Evolutionary conservation across 345 rosid genomes (phyloP), one percentile per base, ranked within the genome.

Genomic region (Boechera stricta): DNA sequence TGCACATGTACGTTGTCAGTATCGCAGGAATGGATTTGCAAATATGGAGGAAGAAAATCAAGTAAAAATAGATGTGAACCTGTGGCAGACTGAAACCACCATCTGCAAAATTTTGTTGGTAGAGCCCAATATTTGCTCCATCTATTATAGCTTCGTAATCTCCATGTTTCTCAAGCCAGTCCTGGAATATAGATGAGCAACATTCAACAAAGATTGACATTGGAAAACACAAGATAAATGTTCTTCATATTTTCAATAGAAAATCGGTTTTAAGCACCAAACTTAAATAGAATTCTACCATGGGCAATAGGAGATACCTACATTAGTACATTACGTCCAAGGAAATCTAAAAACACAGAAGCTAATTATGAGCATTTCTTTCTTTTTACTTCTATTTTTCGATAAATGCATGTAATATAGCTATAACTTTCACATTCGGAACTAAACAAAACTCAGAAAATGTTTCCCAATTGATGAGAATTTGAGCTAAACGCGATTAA

Each of bases 111-210:
- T 90, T 91, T 77, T 94, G 98, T 74, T 89, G 94, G 80, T 87
- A 89, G 73, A 94, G 92, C 6, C 97, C 97, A 77, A 91, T 73
- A 83, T 94, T 94, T 73, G 98, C 98, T 77, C 93, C 97, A 86
- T 94, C 98, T n/a, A 90, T 79, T 69, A 94, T 83, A 74, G 97
- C 92, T 74, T 90, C 88, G 52, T 83, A 89, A 56, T 69, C 79
- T 62, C 80, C 82, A 84, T 89, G 87, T 35, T 82, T 77, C 10
- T 82, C 86, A 74, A 94, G 86, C 98, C 95, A 92, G 45, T 81
- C 87, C 97, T 94, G 36, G 0, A 51, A 69, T 29, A 24, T 5
- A 60, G 32, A 13, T 29, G 16, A 41, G 52, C 16, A 63, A 62
- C 35, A 62, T 58, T 28, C 7, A 56, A 64, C 56, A 63, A 21